Base-by-base conservation (phyloP, 495 filamentous ascomycete genomes). In the Penicillium coprophilum region DNA sequence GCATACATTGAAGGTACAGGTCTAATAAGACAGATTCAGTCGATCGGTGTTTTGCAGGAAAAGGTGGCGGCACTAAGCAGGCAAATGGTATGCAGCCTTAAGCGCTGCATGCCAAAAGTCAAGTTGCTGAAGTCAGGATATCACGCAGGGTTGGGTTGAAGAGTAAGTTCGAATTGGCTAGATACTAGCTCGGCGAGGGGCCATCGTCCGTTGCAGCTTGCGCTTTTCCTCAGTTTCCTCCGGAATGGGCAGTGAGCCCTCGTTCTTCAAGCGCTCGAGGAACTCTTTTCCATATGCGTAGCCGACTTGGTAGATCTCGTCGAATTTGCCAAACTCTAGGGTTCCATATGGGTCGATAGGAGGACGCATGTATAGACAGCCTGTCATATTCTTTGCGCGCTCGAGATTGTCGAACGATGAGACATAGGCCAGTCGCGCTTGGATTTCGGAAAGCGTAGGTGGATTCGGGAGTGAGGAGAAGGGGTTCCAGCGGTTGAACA, bases 401-500 rank as follows among this genome's bases (percentile, higher is more conserved):
- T 99, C 94, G 12, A 99, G 78, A 44, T 93, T 94, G 65, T 97
- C 95, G 5, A 96, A 90, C 24, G 86, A 91, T 3, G 85, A 90
- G 9, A 99, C 94, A 64, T 99, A 99, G 4, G 94, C 95, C 2
- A 99, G 80, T 6, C 93, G 82, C 5, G 89, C 90, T 75, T 98
- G 95, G 58, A 98, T 97, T 70, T 98, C 94, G 3, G 91, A 91
- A 2, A 98, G 77, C 6, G 94, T 97, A 0, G 95, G 95, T 2
- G 94, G 94, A 57, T 97, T 98, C 1, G 93, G 87, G 51, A 82
- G 82, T 2, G 81, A 78, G 0, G 89, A 93, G 67, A 98, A 91
- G 0, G 94, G 92, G 65, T 98, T 98, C 95, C 95, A 98, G 53
- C 94, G 83, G 64, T 98, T 98, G 58, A 92, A 61, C 41, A 92